Evolutionary conservation across 345 rosid species (phyloP).

Genomic region (Anastatica hierochuntica): DNA sequence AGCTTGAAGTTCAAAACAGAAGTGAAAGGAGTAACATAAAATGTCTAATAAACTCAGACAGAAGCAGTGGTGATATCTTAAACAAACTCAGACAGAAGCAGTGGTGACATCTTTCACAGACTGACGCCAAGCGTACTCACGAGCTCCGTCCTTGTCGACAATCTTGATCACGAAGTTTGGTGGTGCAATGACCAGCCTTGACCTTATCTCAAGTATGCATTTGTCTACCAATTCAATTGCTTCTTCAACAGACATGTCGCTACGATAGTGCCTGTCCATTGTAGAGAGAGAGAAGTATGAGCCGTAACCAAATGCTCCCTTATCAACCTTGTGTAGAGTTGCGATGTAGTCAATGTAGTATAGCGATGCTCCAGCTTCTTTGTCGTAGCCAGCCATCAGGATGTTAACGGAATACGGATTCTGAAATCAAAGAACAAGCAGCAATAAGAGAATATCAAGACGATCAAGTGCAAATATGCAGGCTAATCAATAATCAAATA

Average conservation of each 20-base stretch:
- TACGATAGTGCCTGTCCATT: slow-evolving; percentile 94
- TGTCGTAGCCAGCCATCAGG: slow-evolving; percentile 90
- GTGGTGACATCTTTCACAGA: slow-evolving; percentile 48
- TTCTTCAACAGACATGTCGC: slow-evolving; percentile 85
- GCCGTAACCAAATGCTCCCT: slow-evolving; percentile 94
- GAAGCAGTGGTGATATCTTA: no score
- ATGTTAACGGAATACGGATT: slow-evolving; percentile 85
- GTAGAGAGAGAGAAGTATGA: slow-evolving; percentile 79
- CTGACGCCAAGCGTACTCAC: slow-evolving; percentile 76
- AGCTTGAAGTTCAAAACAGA: slow-evolving; percentile 7
- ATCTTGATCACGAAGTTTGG: slow-evolving; percentile 23
- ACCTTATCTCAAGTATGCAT: slow-evolving; percentile 82
- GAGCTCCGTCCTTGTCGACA: slow-evolving; percentile 86
- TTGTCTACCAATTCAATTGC: slow-evolving; percentile 75
- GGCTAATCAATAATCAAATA: not conserved
- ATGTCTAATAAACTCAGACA: no score
- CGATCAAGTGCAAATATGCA: not conserved
- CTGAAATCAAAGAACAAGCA: slow-evolving; percentile 21
- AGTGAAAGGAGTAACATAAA: not conserved
- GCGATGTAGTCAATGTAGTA: slow-evolving; percentile 96
- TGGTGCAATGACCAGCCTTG: slow-evolving; percentile 72
- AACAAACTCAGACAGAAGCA: slow-evolving; percentile 17
- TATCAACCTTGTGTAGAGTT: slow-evolving; percentile 93
- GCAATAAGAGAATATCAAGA: not conserved
- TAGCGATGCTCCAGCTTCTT: slow-evolving; percentile 82